These are phyloP conservation scores for Udeniomyces megalosporus DNA, from an alignment of 768 basidiomycete species.

Conservation along the genomic window DNA sequence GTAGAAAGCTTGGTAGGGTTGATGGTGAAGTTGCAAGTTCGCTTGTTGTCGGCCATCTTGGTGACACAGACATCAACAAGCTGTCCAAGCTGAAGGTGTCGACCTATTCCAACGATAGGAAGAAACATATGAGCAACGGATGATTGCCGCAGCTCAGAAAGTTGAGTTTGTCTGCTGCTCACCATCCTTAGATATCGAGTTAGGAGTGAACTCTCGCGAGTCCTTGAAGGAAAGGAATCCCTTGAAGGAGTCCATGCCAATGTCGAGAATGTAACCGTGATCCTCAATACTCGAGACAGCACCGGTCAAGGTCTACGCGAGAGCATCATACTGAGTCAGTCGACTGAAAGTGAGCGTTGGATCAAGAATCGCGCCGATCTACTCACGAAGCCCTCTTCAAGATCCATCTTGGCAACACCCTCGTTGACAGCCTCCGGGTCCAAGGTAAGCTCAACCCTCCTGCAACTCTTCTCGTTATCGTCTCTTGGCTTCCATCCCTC, in stretches of 20 bases:
- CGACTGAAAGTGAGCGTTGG: no score
- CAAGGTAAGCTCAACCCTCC: slow-evolving; percentile 70
- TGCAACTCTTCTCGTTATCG: slow-evolving; percentile 43
- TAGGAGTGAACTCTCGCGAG: slow-evolving; percentile 32
- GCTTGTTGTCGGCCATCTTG: slow-evolving; percentile 56
- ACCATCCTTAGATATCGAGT: slow-evolving; percentile 12
- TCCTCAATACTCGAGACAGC: slow-evolving; percentile 77
- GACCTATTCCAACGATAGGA: slow-evolving; percentile 19
- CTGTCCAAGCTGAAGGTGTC: slow-evolving; percentile 44
- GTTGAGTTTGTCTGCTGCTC: no score
- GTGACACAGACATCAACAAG: slow-evolving; percentile 51
- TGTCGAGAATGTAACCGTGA: slow-evolving; percentile 78
- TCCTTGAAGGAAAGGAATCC: slow-evolving; percentile 76
- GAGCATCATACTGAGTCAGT: no score
- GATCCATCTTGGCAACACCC: slow-evolving; percentile 59
- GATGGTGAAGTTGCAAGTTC: slow-evolving; percentile 54
- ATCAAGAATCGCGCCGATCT: background rate
- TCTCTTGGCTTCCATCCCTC: slow-evolving; percentile 29
- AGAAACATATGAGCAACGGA: background rate
- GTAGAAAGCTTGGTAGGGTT: slow-evolving; percentile 29
- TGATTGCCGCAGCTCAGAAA: no score
- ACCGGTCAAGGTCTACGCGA: slow-evolving; percentile 49
- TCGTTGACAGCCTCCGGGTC: slow-evolving; percentile 68
- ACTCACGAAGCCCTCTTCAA: slow-evolving; percentile 60
- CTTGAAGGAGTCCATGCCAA: slow-evolving; percentile 53